Percentiles rank a stretch among this genome's conserved stretches.
phyloP scores from a whole-genome alignment of 140 eudicot species.

The Stevia rebaudiana region DNA sequence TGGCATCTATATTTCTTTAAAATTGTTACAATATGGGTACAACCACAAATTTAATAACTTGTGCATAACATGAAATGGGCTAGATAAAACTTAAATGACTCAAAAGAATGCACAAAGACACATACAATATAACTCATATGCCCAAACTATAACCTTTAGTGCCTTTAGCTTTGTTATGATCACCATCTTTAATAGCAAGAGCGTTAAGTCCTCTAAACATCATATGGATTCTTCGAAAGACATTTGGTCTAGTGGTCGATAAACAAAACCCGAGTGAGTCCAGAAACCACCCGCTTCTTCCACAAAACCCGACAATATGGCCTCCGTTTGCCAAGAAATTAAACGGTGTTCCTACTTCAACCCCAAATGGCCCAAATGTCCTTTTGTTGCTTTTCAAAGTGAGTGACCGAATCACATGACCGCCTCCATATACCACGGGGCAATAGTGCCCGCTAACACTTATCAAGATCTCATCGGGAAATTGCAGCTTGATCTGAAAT shows the following conservation, averaged over 20 bases:
- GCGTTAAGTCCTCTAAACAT: constrained; percentile 30
- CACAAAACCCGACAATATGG: constrained; percentile 50
- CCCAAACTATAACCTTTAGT: constrained; percentile 1
- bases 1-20: background rate
- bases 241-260: constrained; percentile 16
- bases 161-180: background rate
- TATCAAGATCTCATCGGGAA: constrained; percentile 53
- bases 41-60: background rate
- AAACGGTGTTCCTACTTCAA: constrained; percentile 67
- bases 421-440: constrained; percentile 54
- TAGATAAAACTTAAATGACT: background rate
- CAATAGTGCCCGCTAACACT: constrained; percentile 43
- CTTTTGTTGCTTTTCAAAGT: constrained; percentile 50
- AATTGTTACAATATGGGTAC: background rate
- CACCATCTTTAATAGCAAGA: background rate
- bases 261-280: constrained; percentile 49
- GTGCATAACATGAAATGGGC: background rate
- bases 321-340: constrained; percentile 41
- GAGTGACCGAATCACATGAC: constrained; percentile 52
- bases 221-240: constrained; percentile 27
- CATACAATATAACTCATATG: background rate
- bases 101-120: background rate
- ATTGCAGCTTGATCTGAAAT: constrained; percentile 51
- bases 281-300: constrained; percentile 61
- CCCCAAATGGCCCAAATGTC: constrained; percentile 60